Conservation (phyloP, 148 eudicot species). For the Chenopodium album region DNA sequence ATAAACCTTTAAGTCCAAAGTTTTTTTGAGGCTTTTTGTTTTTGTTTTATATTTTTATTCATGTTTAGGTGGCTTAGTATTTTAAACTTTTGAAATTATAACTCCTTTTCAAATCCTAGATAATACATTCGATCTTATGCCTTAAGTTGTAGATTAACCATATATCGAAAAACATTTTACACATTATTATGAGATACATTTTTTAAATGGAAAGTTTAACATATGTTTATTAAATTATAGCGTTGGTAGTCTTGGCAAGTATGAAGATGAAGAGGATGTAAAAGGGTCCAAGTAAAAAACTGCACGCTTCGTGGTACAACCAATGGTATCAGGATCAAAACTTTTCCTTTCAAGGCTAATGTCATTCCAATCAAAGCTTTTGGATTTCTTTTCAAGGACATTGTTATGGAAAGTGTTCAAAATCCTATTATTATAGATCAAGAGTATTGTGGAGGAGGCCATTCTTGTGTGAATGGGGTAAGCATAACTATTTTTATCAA, state of each 20-base stretch:
- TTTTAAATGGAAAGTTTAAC: too few relatives aligned
- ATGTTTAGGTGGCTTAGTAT: too few relatives aligned
- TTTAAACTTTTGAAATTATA: too few relatives aligned
- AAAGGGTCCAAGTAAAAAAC: slow-evolving; percentile 58
- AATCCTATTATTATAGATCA: slow-evolving; percentile 46
- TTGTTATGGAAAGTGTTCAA: slow-evolving; percentile 31
- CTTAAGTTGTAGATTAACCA: too few relatives aligned
- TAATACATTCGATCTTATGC: too few relatives aligned
- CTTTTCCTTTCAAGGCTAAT: slow-evolving; percentile 32
- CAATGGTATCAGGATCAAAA: slow-evolving; percentile 44
- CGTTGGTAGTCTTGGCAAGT: slow-evolving; percentile 79
- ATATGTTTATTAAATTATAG: slow-evolving; percentile 21
- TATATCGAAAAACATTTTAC: too few relatives aligned
- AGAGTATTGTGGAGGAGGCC: slow-evolving; percentile 36
- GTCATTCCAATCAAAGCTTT: slow-evolving; percentile 30
- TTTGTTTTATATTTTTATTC: too few relatives aligned
- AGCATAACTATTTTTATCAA: not conserved
- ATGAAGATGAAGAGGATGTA: slow-evolving; percentile 53
- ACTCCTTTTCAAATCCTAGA: too few relatives aligned
- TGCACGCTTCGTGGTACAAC: slow-evolving; percentile 41
- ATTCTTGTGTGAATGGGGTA: slow-evolving; percentile 30
- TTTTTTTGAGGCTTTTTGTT: too few relatives aligned
- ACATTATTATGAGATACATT: too few relatives aligned
- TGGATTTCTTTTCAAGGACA: slow-evolving; percentile 33
- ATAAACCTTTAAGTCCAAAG: too few relatives aligned